Evolutionary conservation across 441 rosid species (phyloP).

Genomic region (Aleurites moluccanus): DNA sequence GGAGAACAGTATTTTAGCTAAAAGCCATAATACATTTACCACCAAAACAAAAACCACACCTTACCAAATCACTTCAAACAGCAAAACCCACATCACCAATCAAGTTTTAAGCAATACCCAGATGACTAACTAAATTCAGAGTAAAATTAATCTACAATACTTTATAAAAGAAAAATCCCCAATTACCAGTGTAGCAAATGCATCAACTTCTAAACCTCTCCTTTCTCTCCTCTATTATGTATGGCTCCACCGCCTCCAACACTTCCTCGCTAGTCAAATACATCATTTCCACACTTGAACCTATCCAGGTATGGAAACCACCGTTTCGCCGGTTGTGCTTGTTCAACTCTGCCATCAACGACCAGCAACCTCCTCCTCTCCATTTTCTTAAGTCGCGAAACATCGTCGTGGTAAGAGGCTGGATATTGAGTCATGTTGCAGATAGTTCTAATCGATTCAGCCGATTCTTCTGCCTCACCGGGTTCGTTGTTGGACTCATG

Average conservation of each 20-base stretch:
- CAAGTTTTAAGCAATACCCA: conserved; percentile 14
- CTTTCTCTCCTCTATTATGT: conserved; percentile 76
- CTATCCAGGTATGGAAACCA: conserved; percentile 89
- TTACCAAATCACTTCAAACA: conserved; percentile 1
- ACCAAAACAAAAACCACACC: conserved; percentile 19
- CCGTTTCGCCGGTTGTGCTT: conserved; percentile 18
- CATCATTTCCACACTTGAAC: conserved; percentile 41
- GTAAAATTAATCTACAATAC: conserved; percentile 1
- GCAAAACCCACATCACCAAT: conserved; percentile 18
- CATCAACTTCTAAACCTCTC: conserved; percentile 47
- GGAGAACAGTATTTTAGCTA: background rate
- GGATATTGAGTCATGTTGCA: conserved; percentile 65
- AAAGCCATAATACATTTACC: conserved; percentile 17
- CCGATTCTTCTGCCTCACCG: conserved; percentile 2
- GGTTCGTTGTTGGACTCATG: conserved; percentile 32
- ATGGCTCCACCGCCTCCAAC: conserved; percentile 70
- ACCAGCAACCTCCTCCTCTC: conserved; percentile 41
- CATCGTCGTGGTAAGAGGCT: conserved; percentile 53
- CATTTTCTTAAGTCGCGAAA: conserved; percentile 74
- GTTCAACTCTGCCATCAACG: conserved; percentile 14
- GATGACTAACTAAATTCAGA: conserved; percentile 9
- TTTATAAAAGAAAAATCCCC: background rate
- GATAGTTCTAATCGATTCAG: conserved; percentile 43
- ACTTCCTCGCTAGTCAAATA: conserved; percentile 66
- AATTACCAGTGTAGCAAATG: conserved; percentile 10